Percentiles rank a stretch among this genome's conserved stretches.
phyloP scores from a whole-genome alignment of 495 filamentous ascomycete species.

The Copromyces sp. region DNA sequence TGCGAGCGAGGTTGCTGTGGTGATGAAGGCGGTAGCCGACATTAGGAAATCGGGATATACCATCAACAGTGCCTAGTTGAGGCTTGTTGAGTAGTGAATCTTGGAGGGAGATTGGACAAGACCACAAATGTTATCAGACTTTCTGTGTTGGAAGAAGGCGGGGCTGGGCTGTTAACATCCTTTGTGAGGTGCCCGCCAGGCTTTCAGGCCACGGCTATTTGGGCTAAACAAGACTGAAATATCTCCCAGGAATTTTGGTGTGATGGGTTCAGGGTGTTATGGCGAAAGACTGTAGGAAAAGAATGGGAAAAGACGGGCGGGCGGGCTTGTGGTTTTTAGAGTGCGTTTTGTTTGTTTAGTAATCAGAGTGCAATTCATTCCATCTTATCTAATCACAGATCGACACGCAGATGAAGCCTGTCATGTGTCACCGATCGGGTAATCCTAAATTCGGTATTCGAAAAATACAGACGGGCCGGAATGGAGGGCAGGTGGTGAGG shows the following conservation, averaged over 20 bases:
- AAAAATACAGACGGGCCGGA: background rate
- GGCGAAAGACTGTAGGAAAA: background rate
- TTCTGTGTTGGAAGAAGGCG: background rate
- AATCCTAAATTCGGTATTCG: background rate
- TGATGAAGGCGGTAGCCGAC: slow-evolving; percentile 16
- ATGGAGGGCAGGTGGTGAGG: background rate
- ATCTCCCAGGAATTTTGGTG: background rate
- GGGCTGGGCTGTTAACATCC: background rate
- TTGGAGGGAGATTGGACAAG: background rate
- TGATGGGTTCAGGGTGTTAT: background rate
- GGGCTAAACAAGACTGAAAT: background rate
- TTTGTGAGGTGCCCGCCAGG: background rate
- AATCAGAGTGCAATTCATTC: background rate
- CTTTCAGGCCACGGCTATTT: background rate
- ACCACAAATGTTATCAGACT: background rate
- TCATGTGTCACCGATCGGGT: background rate
- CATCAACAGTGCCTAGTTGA: slow-evolving; percentile 1
- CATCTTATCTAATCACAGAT: background rate
- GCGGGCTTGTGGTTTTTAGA: no score
- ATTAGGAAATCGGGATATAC: slow-evolving; percentile 16
- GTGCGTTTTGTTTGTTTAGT: background rate
- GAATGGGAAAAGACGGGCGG: background rate
- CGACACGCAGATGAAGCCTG: background rate
- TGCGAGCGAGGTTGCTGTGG: slow-evolving; percentile 13
- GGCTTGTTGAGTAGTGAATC: background rate